These are phyloP conservation scores for Pythium aphanidermatum DNA, from an alignment of 352 stramenopile genomes.

Conservation along the genomic window DNA sequence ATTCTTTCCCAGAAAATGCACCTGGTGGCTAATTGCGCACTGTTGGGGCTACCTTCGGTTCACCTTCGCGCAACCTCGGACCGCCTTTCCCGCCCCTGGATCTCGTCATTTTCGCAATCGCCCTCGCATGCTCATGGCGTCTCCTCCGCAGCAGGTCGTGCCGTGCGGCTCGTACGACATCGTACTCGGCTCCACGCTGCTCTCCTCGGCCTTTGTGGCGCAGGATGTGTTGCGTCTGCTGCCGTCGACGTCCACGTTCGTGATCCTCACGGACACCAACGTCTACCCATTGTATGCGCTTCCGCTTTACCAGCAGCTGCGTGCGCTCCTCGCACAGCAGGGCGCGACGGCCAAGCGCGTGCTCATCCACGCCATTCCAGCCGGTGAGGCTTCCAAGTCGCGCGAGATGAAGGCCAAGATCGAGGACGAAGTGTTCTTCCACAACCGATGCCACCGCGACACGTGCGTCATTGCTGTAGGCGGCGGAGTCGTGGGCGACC, in stretches of 20 bases:
- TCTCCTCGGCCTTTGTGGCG: constrained; percentile 57
- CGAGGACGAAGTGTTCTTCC: constrained; percentile 77
- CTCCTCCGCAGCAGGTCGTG: constrained; percentile 17
- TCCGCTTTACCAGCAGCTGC: constrained; percentile 41
- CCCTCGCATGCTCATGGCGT: neutral
- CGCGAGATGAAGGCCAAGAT: constrained; percentile 75
- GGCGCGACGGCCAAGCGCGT: constrained; percentile 36
- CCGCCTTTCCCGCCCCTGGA: neutral
- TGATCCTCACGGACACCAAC: constrained; percentile 79
- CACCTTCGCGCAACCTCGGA: constrained; percentile 7
- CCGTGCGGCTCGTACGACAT: constrained; percentile 80
- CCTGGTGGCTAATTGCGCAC: neutral
- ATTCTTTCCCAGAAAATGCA: too few species aligned
- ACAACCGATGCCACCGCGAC: constrained; percentile 77
- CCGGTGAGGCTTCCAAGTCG: constrained; percentile 73
- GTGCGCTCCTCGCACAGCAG: constrained; percentile 21
- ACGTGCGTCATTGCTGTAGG: constrained; percentile 87
- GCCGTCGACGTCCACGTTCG: constrained; percentile 59
- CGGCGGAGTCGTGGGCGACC: constrained; percentile 97
- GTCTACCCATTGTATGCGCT: constrained; percentile 67
- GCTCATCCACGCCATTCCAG: constrained; percentile 49
- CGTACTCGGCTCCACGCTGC: constrained; percentile 58
- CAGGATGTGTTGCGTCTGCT: constrained; percentile 53
- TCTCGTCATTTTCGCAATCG: too few species aligned
- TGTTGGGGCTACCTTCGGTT: constrained; percentile 5